Base-by-base conservation (phyloP, 2,329 filamentous ascomycete genomes). In the Monilinia fructicola region DNA sequence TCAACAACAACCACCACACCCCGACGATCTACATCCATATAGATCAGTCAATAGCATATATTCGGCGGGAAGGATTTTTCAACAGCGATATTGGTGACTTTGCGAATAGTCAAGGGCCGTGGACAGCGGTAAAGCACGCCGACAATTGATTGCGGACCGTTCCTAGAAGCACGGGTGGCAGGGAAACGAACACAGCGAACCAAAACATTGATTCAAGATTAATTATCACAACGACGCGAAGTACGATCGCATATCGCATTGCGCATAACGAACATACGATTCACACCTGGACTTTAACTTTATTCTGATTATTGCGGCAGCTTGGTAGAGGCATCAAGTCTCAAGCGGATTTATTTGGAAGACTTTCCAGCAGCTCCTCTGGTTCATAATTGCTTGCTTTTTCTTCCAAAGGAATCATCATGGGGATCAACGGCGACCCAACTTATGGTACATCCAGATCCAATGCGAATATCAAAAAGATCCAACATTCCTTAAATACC, bases 341-440 rank as follows among this genome's bases (percentile, higher is more conserved):
- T 50, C 9, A 18, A 42, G 31, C 42, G 28, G 26, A 18, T 23
- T 35, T 21, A 18, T 61, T 54, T 28, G 38, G 53, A 56, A 60
- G 52, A 40, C 55, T 53, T 64, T 23, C 52, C 40, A 64, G 26
- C 31, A 64, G 52, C 52, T 44, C 52, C 53, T 56, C 14, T 26
- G 7, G 38, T n/a, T 26, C 48, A 40, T 46, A 66, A 61, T 31
- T 38, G 48, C 26, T 66, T 54, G 35, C 44, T 54, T 50, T 44
- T 66, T 61, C 31, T 26, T 40, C 16, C 42, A 18, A 38, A 16
- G 52, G 64, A 38, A 64, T 61, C 70, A 71, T 26, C 38, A 76
- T 76, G 75, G 73, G 68, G 40, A 67, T 68, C 55, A 72, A 60
- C 65, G 74, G 74, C 52, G 74, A 75, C 54, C 42, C 65, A 11